Conservation (phyloP, 257 asterid genomes). For the Solanum peruvianum region DNA sequence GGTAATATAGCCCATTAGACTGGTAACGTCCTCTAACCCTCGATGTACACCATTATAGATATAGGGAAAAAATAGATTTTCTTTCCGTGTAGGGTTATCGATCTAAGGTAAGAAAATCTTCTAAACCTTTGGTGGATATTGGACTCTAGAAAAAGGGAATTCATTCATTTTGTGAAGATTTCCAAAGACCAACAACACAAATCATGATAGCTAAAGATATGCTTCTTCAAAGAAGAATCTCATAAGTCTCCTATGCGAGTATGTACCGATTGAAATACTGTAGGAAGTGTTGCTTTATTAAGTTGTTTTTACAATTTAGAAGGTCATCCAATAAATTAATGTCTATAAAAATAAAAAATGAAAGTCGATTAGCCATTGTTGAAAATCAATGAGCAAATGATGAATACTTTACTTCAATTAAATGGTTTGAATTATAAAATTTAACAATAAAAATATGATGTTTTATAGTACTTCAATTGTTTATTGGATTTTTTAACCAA, state of each 20-base stretch:
- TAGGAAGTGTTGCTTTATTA: too few relatives aligned
- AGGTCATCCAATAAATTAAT: neutral
- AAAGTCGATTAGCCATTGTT: neutral
- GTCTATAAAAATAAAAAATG: too few relatives aligned
- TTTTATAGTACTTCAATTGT: neutral
- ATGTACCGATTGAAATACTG: too few relatives aligned
- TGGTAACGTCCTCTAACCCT: neutral
- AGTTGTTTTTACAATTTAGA: too few relatives aligned
- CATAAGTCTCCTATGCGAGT: neutral
- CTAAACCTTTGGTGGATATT: neutral
- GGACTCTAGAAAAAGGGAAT: neutral
- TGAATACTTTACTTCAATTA: neutral
- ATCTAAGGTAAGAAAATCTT: neutral
- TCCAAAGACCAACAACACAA: neutral
- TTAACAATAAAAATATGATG: too few relatives aligned
- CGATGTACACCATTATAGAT: neutral
- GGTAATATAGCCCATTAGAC: neutral
- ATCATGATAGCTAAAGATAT: neutral
- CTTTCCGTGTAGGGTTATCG: neutral
- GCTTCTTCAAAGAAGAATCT: too few relatives aligned
- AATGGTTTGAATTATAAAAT: neutral
- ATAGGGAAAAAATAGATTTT: too few relatives aligned
- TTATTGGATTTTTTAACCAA: neutral
- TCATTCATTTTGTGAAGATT: neutral
- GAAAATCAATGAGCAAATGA: neutral